Base-by-base conservation (phyloP, 1,139 yeast species). In the Suhomyces atakaporum region DNA sequence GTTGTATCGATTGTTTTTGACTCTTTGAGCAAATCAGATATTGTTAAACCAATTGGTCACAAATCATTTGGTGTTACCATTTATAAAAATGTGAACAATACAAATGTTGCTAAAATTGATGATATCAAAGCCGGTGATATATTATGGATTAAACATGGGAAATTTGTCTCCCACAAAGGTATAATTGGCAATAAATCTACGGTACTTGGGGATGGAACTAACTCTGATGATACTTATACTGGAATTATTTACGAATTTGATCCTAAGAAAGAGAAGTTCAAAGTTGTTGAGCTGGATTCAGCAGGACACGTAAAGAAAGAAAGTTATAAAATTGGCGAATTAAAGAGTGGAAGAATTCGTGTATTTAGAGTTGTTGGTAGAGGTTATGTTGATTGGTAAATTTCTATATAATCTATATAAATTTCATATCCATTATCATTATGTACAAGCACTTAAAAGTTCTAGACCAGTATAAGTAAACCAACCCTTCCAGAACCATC, bases 91-190 rank as follows among this genome's bases (percentile, higher is more conserved):
- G 60, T 75, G 42, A 79, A 76, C 51, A 79, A 78, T 49, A 69
- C 76, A 33, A 80, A 80, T 26, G 76, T 80, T 10, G 68, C 73
- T 14, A 77, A 76, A 46, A 50, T 66, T 21, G 92, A 81, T 38
- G 86, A 80, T 30, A 76, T 88, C 39, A 73, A 76, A 34, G 81
- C 94, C 0, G 98, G 98, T 40, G 97, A 92, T 56, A 70, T 92
- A 12, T 63, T 88, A 31, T 84, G 88, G 43, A 75, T 88, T 46
- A 77, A 82, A 50, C 78, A 79, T 41, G 96, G 89, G 7, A 75
- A 75, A 43, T 89, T 90, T 62, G 79, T 76, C 41, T 77, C 81
- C 7, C 87, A 82, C 49, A 82, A 81, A 54, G 75, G 81, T 36
- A 53, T 79, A 27, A 73, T 78, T 10, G 50, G 53, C 2, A 51